These are phyloP conservation scores for Euphorbia celastroides DNA, from an alignment of 441 rosid genomes.

Conservation along the genomic window DNA sequence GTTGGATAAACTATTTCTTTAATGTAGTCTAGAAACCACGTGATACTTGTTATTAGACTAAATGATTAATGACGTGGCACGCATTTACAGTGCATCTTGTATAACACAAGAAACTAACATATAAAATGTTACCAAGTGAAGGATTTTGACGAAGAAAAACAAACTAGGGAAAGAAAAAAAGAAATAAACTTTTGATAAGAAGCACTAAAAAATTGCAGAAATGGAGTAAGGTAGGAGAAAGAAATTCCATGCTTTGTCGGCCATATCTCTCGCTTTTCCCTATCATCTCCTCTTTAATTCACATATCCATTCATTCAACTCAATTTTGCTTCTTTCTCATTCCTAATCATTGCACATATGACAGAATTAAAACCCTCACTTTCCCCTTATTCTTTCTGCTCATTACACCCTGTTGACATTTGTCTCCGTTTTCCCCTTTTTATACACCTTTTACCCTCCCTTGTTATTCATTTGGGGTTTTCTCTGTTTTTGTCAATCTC, in stretches of 20 bases:
- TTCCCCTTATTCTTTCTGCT: conserved; percentile 15
- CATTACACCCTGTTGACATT: conserved; percentile 20
- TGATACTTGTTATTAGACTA: no score
- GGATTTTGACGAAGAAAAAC: neutral
- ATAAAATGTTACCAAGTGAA: no score
- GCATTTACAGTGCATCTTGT: no score
- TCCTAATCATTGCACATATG: conserved; percentile 23
- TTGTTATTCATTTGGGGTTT: conserved; percentile 9
- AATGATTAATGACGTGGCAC: no score
- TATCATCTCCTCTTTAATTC: neutral
- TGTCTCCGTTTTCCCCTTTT: conserved; percentile 11
- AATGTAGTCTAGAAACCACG: no score
- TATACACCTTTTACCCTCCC: neutral
- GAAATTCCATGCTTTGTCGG: conserved; percentile 45
- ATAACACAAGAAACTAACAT: neutral
- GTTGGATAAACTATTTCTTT: no score
- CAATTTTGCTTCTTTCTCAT: conserved; percentile 18
- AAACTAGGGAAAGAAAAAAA: neutral
- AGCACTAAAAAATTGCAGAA: conserved; percentile 29
- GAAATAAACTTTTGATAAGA: conserved; percentile 10
- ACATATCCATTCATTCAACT: conserved; percentile 15
- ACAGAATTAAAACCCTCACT: conserved; percentile 11
- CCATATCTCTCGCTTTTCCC: conserved; percentile 24
- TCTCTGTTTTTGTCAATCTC: neutral
- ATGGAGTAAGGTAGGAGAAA: conserved; percentile 28